These are phyloP conservation scores for Blastobotrys proliferans DNA, from an alignment of 1,139 yeast genomes.

Conservation along the genomic window DNA sequence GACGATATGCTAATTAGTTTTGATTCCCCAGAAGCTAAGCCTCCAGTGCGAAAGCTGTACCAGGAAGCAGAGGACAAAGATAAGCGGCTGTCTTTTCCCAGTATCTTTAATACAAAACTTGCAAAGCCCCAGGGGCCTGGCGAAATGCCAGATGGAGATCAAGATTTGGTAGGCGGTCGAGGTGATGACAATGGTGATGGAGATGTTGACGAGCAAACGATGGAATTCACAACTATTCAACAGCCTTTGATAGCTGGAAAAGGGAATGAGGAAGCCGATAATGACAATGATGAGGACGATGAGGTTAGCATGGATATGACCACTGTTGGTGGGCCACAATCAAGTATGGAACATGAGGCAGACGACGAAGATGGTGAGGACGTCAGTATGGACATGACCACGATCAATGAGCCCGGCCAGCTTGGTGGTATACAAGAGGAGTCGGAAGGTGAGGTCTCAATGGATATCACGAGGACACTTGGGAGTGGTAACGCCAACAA, in stretches of 20 bases:
- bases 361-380: constrained; percentile 8
- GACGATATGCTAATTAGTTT: constrained; percentile 21
- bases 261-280: constrained; percentile 3
- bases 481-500: background rate
- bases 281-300: constrained; percentile 12
- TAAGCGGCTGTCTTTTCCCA: constrained; percentile 12
- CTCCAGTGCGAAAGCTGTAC: constrained; percentile 7
- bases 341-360: constrained; percentile 4
- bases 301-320: constrained; percentile 23
- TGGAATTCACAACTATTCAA: constrained; percentile 15
- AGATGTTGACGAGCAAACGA: constrained; percentile 9
- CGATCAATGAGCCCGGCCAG: too few relatives aligned
- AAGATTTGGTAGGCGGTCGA: too few relatives aligned
- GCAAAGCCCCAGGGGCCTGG: background rate
- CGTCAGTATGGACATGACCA: constrained; percentile 19
- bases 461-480: constrained; percentile 15
- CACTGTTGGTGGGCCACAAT: constrained; percentile 3
- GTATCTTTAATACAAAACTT: constrained; percentile 11
- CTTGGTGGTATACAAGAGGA: constrained; percentile 6
- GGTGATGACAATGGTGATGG: too few relatives aligned
- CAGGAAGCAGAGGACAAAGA: background rate
- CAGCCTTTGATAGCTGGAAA: constrained; percentile 10
- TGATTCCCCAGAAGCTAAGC: constrained; percentile 17
- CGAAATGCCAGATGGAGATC: too few relatives aligned
- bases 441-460: constrained; percentile 11